A percentile compares a stretch with the other conserved stretches of the same genome.
Conservation (phyloP, 768 basidiomycete species). For the Serpula lacrymans region DNA sequence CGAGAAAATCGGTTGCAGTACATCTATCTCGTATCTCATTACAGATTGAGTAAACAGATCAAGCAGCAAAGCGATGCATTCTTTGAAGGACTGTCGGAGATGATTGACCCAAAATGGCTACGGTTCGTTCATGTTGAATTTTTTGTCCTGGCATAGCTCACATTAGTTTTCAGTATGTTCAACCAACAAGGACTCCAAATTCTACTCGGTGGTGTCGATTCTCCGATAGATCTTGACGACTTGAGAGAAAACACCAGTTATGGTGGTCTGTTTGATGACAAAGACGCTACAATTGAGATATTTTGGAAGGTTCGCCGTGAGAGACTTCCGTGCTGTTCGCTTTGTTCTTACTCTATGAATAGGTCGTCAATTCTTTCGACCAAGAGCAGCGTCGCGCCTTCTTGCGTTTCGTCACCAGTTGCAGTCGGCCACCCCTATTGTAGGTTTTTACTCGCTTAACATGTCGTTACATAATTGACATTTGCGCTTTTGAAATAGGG, state of each 20-base stretch:
- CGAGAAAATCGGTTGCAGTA: conserved; percentile 87
- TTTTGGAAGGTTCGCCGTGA: conserved; percentile 77
- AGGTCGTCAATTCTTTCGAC: conserved; percentile 78
- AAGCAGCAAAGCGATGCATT: conserved; percentile 79
- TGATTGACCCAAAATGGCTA: conserved; percentile 90
- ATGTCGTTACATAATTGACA: too few species aligned
- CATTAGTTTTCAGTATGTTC: conserved; percentile 68
- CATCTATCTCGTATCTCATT: conserved; percentile 86
- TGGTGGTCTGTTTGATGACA: conserved; percentile 72
- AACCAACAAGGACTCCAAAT: conserved; percentile 95
- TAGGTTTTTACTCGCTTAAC: conserved; percentile 43
- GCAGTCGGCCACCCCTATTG: conserved; percentile 85
- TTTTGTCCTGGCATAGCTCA: conserved; percentile 3
- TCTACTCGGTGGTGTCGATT: conserved; percentile 83
- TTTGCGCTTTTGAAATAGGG: too few species aligned
- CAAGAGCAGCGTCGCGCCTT: conserved; percentile 77
- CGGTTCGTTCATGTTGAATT: conserved; percentile 37
- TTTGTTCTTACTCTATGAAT: conserved; percentile 1
- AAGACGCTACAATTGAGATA: conserved; percentile 63
- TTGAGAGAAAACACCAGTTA: conserved; percentile 74
- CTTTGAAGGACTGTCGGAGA: conserved; percentile 89
- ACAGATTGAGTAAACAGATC: conserved; percentile 87
- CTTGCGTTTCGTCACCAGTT: conserved; percentile 90
- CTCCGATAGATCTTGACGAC: conserved; percentile 83
- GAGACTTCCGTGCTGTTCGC: conserved; percentile 1